Conservation (phyloP, 768 basidiomycete genomes). For the Clavulina sp. region DNA sequence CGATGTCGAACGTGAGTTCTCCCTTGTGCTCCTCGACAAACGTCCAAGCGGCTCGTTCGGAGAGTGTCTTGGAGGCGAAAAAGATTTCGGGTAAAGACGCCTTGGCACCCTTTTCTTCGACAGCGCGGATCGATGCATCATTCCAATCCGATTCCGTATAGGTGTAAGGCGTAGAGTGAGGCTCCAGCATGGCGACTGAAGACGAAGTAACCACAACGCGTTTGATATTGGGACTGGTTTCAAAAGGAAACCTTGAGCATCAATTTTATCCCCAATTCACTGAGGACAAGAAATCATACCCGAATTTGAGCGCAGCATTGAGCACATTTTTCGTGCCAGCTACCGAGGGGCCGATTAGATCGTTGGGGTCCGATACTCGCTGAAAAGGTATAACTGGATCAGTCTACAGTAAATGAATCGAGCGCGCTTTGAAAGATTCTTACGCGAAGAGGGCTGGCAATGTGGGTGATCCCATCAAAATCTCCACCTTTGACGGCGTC, state of each 20-base stretch:
- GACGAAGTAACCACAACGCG: slow-evolving; percentile 23
- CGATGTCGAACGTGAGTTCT: slow-evolving; percentile 15
- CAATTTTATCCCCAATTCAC: too few relatives aligned
- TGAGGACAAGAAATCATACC: slow-evolving; percentile 9
- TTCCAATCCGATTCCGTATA: slow-evolving; percentile 21
- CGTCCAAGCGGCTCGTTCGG: slow-evolving; percentile 19
- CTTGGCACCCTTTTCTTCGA: slow-evolving; percentile 19
- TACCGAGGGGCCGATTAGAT: slow-evolving; percentile 23
- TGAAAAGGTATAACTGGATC: too few relatives aligned
- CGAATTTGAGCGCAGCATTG: slow-evolving; percentile 17
- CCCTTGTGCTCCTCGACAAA: slow-evolving; percentile 14
- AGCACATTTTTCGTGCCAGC: slow-evolving; percentile 21
- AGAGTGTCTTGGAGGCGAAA: slow-evolving; percentile 18
- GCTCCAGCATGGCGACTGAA: slow-evolving; percentile 16
- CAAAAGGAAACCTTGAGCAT: too few relatives aligned
- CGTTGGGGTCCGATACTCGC: too few relatives aligned
- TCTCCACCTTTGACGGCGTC: slow-evolving; percentile 25
- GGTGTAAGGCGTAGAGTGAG: background rate
- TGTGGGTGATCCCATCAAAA: slow-evolving; percentile 21
- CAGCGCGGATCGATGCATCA: slow-evolving; percentile 13
- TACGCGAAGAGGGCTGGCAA: slow-evolving; percentile 18
- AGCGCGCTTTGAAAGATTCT: too few relatives aligned
- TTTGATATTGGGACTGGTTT: slow-evolving; percentile 15
- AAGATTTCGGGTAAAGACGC: slow-evolving; percentile 14
- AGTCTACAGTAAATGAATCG: too few relatives aligned